Conservation (phyloP, 148 eudicot genomes). For the Diospyros kaki region DNA sequence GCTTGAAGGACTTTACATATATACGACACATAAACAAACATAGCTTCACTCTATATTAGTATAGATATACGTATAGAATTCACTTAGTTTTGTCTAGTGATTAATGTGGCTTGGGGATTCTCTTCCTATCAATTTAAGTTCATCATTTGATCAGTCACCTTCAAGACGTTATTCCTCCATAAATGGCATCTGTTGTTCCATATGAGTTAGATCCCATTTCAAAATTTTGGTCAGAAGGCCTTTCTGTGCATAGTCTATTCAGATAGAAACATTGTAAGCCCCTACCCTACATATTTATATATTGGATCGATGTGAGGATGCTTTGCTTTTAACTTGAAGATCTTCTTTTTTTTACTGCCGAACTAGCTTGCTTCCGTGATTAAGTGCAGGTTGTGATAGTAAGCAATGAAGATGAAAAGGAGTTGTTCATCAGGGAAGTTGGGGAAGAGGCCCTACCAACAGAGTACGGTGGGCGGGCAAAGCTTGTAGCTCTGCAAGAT, state of each 20-base stretch:
- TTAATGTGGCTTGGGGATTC: not conserved
- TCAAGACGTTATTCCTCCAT: not conserved
- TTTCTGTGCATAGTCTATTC: not conserved
- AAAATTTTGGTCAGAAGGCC: not conserved
- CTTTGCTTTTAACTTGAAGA: not conserved
- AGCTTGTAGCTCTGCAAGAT: conserved; percentile 43
- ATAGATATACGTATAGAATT: too few species aligned
- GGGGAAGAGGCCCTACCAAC: conserved; percentile 45
- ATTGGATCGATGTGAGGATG: not conserved
- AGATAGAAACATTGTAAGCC: too few species aligned
- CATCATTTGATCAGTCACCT: not conserved
- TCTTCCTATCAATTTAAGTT: not conserved
- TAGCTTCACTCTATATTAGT: too few species aligned
- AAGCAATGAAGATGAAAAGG: conserved; percentile 37
- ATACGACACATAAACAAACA: too few species aligned
- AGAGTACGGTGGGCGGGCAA: conserved; percentile 49
- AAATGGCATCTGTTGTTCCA: not conserved
- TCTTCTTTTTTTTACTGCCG: not conserved
- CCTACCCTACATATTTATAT: not conserved
- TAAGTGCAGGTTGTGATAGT: conserved; percentile 43
- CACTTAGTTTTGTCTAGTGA: not conserved
- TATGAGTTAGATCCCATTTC: not conserved
- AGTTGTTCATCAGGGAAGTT: conserved; percentile 26
- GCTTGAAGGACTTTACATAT: not conserved
- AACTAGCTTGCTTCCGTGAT: not conserved